A percentile compares a stretch with the other conserved stretches of the same genome.
phyloP scores from a whole-genome alignment of 495 filamentous ascomycete genomes.

The Aspergillus asperescens region DNA sequence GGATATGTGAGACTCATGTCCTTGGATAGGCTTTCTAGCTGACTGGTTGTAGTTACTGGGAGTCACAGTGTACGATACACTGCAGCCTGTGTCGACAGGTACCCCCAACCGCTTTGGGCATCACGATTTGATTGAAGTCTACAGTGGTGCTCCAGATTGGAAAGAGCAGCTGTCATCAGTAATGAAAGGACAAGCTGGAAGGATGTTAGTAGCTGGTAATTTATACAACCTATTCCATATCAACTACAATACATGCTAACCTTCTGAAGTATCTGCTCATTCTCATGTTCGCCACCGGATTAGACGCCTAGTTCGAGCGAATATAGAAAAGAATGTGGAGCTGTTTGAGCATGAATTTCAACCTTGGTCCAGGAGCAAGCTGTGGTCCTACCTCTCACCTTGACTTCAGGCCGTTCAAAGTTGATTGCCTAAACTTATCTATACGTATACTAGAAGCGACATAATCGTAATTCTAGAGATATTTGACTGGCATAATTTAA shows the following conservation, averaged over 20 bases:
- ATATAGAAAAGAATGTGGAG: neutral
- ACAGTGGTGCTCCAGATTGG: neutral
- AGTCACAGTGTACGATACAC: constrained; percentile 2
- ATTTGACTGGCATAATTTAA: neutral
- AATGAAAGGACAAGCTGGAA: neutral
- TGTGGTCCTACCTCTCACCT: constrained; percentile 1
- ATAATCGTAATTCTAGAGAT: neutral
- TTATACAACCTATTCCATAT: neutral
- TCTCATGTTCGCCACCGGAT: neutral
- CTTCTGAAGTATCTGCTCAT: constrained; percentile 1
- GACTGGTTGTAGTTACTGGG: neutral
- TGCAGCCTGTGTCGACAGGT: neutral
- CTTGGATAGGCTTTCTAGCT: neutral
- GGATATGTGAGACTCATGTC: constrained; percentile 13
- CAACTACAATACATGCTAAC: neutral
- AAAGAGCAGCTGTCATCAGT: neutral
- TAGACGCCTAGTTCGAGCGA: neutral
- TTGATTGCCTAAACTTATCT: neutral
- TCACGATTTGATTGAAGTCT: constrained; percentile 2
- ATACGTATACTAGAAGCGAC: neutral
- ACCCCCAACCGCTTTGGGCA: neutral
- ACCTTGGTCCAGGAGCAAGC: neutral
- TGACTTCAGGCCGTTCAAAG: neutral
- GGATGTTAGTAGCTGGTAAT: constrained; percentile 3
- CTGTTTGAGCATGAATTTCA: constrained; percentile 5